A percentile compares a stretch with the other conserved stretches of the same genome.
Conservation (phyloP, 495 filamentous ascomycete genomes). For the Hypoxylon fuscum region DNA sequence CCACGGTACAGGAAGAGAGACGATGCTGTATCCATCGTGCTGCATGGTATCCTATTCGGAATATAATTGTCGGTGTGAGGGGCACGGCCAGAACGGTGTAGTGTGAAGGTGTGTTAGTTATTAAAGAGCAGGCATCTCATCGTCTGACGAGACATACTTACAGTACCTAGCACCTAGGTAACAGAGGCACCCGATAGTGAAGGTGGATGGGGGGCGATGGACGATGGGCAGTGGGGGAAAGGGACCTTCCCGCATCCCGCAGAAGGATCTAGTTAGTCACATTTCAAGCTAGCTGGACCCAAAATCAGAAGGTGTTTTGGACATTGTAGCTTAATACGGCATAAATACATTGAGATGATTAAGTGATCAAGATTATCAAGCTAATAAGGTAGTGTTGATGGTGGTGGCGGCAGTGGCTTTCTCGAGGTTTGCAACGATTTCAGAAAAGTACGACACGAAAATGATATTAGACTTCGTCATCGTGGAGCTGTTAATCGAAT, state of each 20-base stretch:
- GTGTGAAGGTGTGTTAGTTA: slow-evolving; percentile 6
- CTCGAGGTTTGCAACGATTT: too few relatives aligned
- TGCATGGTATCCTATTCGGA: slow-evolving; percentile 11
- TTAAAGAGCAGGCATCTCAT: background rate
- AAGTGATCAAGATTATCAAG: too few relatives aligned
- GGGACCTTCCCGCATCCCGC: background rate
- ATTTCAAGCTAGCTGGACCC: slow-evolving; percentile 17
- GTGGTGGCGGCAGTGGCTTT: too few relatives aligned
- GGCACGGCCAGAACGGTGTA: slow-evolving; percentile 1
- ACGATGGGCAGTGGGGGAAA: background rate
- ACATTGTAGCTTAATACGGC: too few relatives aligned
- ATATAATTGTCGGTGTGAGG: slow-evolving; percentile 23
- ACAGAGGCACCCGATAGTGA: slow-evolving; percentile 1
- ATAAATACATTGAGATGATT: too few relatives aligned
- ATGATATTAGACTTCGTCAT: too few relatives aligned
- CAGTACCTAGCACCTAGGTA: too few relatives aligned
- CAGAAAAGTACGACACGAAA: too few relatives aligned
- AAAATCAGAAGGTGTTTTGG: slow-evolving; percentile 27
- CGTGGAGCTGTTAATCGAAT: background rate
- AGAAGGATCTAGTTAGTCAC: slow-evolving; percentile 10
- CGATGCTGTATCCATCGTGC: slow-evolving; percentile 12
- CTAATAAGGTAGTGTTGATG: too few relatives aligned
- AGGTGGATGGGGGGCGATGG: background rate
- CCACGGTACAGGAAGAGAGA: slow-evolving; percentile 8
- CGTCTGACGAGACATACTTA: slow-evolving; percentile 25